A percentile compares a stretch with the other conserved stretches of the same genome.
Evolutionary conservation across 2,329 filamentous ascomycete species (phyloP).

Genomic region (Cercospora sp.): DNA sequence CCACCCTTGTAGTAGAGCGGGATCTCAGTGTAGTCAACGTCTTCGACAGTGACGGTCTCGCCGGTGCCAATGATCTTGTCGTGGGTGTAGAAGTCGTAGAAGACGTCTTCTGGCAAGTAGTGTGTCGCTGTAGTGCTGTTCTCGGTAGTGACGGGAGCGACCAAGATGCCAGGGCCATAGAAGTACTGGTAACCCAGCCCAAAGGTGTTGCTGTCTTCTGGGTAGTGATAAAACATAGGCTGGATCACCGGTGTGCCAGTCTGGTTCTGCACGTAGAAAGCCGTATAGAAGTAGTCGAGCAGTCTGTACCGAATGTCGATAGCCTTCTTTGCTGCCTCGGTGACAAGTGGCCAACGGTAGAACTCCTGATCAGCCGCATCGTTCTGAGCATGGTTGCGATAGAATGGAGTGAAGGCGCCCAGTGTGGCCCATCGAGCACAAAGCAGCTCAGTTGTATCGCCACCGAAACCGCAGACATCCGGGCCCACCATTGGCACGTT

Average conservation of each 20-base stretch:
- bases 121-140: slow-evolving; percentile 55
- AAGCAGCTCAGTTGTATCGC: slow-evolving; percentile 65
- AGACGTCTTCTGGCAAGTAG: slow-evolving; percentile 60
- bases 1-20: slow-evolving; percentile 70
- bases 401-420: slow-evolving; percentile 74
- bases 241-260: slow-evolving; percentile 67
- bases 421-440: slow-evolving; percentile 75
- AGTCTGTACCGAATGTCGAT: slow-evolving; percentile 73
- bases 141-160: slow-evolving; percentile 58
- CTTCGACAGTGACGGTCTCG: slow-evolving; percentile 45
- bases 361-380: slow-evolving; percentile 65
- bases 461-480: slow-evolving; percentile 76
- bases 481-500: slow-evolving; percentile 52
- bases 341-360: slow-evolving; percentile 67
- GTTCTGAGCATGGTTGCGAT: slow-evolving; percentile 68
- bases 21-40: slow-evolving; percentile 56
- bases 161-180: slow-evolving; percentile 58
- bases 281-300: slow-evolving; percentile 79
- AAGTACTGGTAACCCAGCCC: slow-evolving; percentile 59
- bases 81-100: slow-evolving; percentile 63
- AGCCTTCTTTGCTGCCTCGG: slow-evolving; percentile 64
- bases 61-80: slow-evolving; percentile 50
- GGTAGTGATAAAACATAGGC: slow-evolving; percentile 73
- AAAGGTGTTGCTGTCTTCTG: slow-evolving; percentile 55
- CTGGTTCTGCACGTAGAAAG: slow-evolving; percentile 60